A percentile compares a stretch with the other conserved stretches of the same genome.
phyloP scores from a whole-genome alignment of 306 rosid genomes.

The Quercus gilva region DNA sequence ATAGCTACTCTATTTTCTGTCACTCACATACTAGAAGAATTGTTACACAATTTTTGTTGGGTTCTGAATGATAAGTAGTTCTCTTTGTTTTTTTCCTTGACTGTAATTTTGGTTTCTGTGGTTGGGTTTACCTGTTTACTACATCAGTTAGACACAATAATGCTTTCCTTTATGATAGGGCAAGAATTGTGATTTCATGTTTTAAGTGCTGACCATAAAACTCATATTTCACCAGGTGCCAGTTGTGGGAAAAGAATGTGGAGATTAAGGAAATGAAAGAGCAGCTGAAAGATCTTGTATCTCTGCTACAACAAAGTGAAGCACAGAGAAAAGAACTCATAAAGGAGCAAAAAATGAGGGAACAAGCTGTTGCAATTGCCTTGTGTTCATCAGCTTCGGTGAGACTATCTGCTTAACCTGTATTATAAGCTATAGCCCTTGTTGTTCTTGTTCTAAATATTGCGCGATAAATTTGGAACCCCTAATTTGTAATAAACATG shows the following conservation, averaged over 20 bases:
- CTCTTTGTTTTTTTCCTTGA: too few relatives aligned
- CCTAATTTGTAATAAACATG: slow-evolving; percentile 8
- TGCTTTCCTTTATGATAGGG: background rate
- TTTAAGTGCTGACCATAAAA: slow-evolving; percentile 15
- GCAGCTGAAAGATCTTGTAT: slow-evolving; percentile 58
- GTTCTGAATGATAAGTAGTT: too few relatives aligned
- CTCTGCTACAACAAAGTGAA: slow-evolving; percentile 61
- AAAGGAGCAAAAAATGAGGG: slow-evolving; percentile 53
- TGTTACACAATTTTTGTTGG: too few relatives aligned
- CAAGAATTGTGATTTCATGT: slow-evolving; percentile 20
- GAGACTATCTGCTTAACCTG: slow-evolving; percentile 23
- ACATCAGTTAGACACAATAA: background rate
- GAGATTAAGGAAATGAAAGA: slow-evolving; percentile 73
- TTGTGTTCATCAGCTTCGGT: slow-evolving; percentile 49
- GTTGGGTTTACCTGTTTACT: background rate
- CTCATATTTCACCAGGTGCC: slow-evolving; percentile 53
- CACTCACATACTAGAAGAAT: too few relatives aligned
- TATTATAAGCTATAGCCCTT: slow-evolving; percentile 9
- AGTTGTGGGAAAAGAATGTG: slow-evolving; percentile 67
- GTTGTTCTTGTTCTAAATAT: slow-evolving; percentile 6
- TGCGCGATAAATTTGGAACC: slow-evolving; percentile 17
- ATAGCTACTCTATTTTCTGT: too few relatives aligned
- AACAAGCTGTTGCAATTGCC: slow-evolving; percentile 46
- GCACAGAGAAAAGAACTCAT: slow-evolving; percentile 55
- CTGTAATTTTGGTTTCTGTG: too few relatives aligned